Base-by-base conservation (phyloP, 2,329 filamentous ascomycete species). In the Monilinia vaccinii-corymbosi region DNA sequence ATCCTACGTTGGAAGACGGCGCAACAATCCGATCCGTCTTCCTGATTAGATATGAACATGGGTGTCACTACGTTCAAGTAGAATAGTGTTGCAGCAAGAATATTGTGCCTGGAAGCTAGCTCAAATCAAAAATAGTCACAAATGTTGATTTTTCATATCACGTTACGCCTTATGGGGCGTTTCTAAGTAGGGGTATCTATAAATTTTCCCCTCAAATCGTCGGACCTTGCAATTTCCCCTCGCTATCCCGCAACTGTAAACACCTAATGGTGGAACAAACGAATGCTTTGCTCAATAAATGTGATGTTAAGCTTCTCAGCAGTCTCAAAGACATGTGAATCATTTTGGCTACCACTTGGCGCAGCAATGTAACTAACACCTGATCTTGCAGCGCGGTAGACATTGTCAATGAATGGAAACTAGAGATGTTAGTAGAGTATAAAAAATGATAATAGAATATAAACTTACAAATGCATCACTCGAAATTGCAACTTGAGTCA, bases 321-420 rank as follows among this genome's bases (percentile, higher is more conserved):
- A 13, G 92, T 95, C 73, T 91, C 87, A 69, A 96, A 89, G 49
- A 94, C 90, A 53, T 86, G 82, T 61, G 79, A 75, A 73, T 94
- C 90, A 72, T 94, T 94, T 75, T 94, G 89, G 75, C 88, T 96
- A 61, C 94, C 94, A 55, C 84, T 88, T 11, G 94, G 94, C 44
- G 93, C 93, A 58, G 94, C 93, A 70, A 97, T 90, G 78, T 96
- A 99, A 79, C 96, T 97, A 72, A 85, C 91, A 53, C 94, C 94
- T 25, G 91, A 96, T 70, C 91, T 83, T 64, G 84, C 85, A 56
- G 91, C 89, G 67, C 94, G 86, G 84, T 95, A 97, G 66, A 99
- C 88, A 71, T 99, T 99, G 80, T 99, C 94, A 71, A 91, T 90
- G 77, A 99, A 99, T 67, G 94, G 94, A 84, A 99, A 99, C 89